These are phyloP conservation scores for Arthroderma sp. DNA, from an alignment of 2,329 filamentous ascomycete species.

Conservation along the genomic window DNA sequence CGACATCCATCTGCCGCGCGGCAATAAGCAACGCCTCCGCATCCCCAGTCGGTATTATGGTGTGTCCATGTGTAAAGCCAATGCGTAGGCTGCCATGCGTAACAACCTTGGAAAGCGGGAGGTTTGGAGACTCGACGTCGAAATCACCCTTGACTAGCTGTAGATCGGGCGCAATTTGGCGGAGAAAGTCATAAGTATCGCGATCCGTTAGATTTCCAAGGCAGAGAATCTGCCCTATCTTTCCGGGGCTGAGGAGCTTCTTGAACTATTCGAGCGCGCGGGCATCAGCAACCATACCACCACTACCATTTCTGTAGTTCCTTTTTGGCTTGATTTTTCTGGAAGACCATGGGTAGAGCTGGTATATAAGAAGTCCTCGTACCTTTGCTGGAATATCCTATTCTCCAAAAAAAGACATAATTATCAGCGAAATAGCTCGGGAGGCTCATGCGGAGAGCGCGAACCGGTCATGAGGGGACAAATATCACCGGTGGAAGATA, in stretches of 20 bases:
- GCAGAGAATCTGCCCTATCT: slow-evolving; percentile 70
- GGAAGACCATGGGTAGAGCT: not conserved
- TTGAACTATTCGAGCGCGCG: slow-evolving; percentile 49
- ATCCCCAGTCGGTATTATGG: slow-evolving; percentile 54
- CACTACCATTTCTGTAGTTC: too few relatives aligned
- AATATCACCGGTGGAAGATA: not conserved
- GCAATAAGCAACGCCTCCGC: slow-evolving; percentile 54
- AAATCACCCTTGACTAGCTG: slow-evolving; percentile 60
- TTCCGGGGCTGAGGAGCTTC: slow-evolving; percentile 69
- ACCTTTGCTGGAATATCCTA: slow-evolving; percentile 80
- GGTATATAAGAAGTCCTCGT: not conserved
- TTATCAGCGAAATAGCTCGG: not conserved
- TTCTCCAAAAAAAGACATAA: not conserved
- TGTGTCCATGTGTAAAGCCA: slow-evolving; percentile 58
- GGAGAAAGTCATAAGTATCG: slow-evolving; percentile 67
- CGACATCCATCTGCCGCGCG: slow-evolving; percentile 58
- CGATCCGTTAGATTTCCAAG: slow-evolving; percentile 70
- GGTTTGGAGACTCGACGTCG: slow-evolving; percentile 52
- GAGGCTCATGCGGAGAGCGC: slow-evolving; percentile 8
- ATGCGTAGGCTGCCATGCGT: slow-evolving; percentile 56
- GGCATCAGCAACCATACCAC: too few relatives aligned
- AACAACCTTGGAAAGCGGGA: slow-evolving; percentile 54
- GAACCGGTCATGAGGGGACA: too few relatives aligned
- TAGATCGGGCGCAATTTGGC: slow-evolving; percentile 57
- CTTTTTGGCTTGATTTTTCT: not conserved